Base-by-base conservation (phyloP, 2,329 filamentous ascomycete species). In the Cladosporium sp. region DNA sequence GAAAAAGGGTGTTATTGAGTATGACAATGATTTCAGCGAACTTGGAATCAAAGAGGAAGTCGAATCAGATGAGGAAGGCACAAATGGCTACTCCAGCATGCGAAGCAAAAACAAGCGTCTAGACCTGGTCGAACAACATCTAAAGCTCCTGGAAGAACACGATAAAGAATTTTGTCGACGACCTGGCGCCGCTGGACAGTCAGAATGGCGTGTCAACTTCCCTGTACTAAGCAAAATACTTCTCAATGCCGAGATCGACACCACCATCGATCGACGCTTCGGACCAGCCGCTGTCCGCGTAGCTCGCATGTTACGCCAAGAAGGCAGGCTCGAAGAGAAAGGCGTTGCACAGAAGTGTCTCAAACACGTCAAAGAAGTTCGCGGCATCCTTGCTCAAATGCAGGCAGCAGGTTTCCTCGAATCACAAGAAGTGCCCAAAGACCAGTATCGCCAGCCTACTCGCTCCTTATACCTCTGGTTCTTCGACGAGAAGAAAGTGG, bases 241-340 rank as follows among this genome's bases (percentile, higher is more conserved):
- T 34, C 86, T 88, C 44, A 87, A 92, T 66, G 76, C 83, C 5
- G 91, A 97, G 70, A 78, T 97, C 28, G 91, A 97, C 71, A 85
- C 86, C 13, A 87, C 91, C 40, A 87, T 97, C 57, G 83, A 88
- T 61, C 84, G 90, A 53, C 84, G 85, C 2, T 91, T 90, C 65
- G 91, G 91, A 7, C 82, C 83, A 7, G 79, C 88, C 47, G 91
- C 91, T 0, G 81, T 93, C 17, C 89, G 93, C 8, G 79, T 99
- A n/a, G 83, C 91, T 19, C 88, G 91, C 19, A 91, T 97, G 56
- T 81, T 99, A 19, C 83, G 88, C 37, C 86, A 89, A 58, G 91
- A 92, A 69, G 94, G 94, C 54, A 96, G 94, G 69, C 79, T 97
- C n/a, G 93, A 97, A 64, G 94, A 99, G 73, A 96, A 95, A 73